Conservation (phyloP, 2,329 filamentous ascomycete genomes). For the Verticillium tricorpus region DNA sequence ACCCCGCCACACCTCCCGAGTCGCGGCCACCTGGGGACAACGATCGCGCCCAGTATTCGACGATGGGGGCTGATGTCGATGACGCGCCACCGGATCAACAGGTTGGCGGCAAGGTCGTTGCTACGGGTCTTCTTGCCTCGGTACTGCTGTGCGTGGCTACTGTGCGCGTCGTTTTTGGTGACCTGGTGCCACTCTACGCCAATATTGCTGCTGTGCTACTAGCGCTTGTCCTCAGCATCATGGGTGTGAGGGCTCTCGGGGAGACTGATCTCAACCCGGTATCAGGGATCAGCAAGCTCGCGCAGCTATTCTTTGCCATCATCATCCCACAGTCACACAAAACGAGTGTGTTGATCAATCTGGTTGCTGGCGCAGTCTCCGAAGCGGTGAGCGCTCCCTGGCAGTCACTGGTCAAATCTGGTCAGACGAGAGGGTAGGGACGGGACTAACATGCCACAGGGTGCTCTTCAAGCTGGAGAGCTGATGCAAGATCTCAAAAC, state of each 20-base stretch:
- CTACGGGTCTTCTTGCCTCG: slow-evolving; percentile 71
- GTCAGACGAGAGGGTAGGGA: neutral
- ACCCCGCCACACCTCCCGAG: neutral
- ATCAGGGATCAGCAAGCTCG: slow-evolving; percentile 92
- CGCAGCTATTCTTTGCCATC: slow-evolving; percentile 90
- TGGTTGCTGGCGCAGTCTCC: slow-evolving; percentile 80
- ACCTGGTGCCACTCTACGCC: slow-evolving; percentile 72
- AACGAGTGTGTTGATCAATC: slow-evolving; percentile 89
- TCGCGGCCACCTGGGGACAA: neutral
- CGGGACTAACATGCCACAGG: slow-evolving; percentile 22
- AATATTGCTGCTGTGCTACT: slow-evolving; percentile 77
- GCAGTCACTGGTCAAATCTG: neutral
- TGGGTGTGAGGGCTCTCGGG: slow-evolving; percentile 64
- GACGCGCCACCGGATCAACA: slow-evolving; percentile 84
- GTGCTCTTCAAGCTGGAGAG: slow-evolving; percentile 91
- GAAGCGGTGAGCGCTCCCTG: neutral
- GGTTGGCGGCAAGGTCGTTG: slow-evolving; percentile 66
- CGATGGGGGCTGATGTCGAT: slow-evolving; percentile 26
- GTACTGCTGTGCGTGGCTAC: slow-evolving; percentile 75
- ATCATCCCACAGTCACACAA: slow-evolving; percentile 77
- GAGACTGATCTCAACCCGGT: slow-evolving; percentile 96
- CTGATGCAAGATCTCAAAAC: slow-evolving; percentile 97
- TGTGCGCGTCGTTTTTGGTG: slow-evolving; percentile 78
- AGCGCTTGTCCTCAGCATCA: slow-evolving; percentile 73
- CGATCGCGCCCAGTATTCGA: neutral